phyloP scores from a whole-genome alignment of 208 protist species.

The Crithidia brevicula region DNA sequence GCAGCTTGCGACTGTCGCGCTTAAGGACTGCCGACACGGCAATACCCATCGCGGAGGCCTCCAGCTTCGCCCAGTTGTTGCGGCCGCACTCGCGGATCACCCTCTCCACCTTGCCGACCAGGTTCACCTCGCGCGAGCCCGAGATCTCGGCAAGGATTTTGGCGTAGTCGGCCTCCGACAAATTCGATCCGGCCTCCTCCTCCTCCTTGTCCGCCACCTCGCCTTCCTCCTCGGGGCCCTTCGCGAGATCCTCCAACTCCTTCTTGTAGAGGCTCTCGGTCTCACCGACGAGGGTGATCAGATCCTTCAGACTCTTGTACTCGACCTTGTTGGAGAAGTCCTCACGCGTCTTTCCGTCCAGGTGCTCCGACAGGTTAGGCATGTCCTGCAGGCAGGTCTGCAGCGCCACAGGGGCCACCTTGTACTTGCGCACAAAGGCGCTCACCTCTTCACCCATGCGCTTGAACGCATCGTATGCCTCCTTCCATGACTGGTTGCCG shows the following conservation, averaged over 20 bases:
- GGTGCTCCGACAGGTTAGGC: slow-evolving; percentile 50
- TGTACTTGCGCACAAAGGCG: slow-evolving; percentile 49
- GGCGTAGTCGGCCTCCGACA: slow-evolving; percentile 38
- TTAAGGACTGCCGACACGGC: slow-evolving; percentile 46
- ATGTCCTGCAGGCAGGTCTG: slow-evolving; percentile 58
- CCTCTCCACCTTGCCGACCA: slow-evolving; percentile 43
- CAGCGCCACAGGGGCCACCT: slow-evolving; percentile 37
- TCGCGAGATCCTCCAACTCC: slow-evolving; percentile 39
- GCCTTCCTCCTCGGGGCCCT: slow-evolving; percentile 41
- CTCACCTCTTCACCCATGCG: slow-evolving; percentile 28
- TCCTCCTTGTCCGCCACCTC: slow-evolving; percentile 39
- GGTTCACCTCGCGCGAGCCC: slow-evolving; percentile 40
- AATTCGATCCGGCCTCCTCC: slow-evolving; percentile 27
- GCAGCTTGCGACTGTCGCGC: slow-evolving; percentile 50
- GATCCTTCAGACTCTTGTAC: slow-evolving; percentile 57
- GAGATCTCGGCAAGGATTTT: slow-evolving; percentile 31
- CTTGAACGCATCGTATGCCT: slow-evolving; percentile 47
- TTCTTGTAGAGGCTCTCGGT: slow-evolving; percentile 33
- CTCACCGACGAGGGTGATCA: slow-evolving; percentile 42
- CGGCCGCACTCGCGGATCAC: slow-evolving; percentile 48
- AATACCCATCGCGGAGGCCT: slow-evolving; percentile 61
- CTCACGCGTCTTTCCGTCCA: slow-evolving; percentile 45
- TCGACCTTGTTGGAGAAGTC: slow-evolving; percentile 55
- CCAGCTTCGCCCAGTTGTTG: slow-evolving; percentile 48
- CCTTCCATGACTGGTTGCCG: slow-evolving; percentile 38